Conservation (phyloP, 352 stramenopile species). For the Pythium apleroticum region DNA sequence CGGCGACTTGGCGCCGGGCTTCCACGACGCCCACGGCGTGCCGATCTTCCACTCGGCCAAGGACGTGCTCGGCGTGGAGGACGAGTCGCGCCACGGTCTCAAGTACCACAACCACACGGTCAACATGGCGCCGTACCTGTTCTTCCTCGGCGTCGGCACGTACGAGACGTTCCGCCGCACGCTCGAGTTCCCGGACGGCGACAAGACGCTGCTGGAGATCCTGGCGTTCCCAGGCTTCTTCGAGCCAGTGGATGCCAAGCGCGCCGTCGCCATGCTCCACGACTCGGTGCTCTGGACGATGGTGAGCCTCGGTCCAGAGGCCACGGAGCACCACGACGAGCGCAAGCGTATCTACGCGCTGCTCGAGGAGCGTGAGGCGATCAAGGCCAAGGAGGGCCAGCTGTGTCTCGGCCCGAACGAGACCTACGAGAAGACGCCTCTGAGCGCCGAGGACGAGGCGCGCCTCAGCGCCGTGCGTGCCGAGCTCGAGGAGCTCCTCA, state of each 20-base stretch:
- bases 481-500: constrained; percentile 62
- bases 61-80: constrained; percentile 52
- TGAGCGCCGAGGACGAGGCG: constrained; percentile 42
- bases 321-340: constrained; percentile 67
- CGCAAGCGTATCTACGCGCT: constrained; percentile 71
- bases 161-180: constrained; percentile 76
- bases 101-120: constrained; percentile 85
- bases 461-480: constrained; percentile 49
- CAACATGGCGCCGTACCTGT: constrained; percentile 84
- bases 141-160: constrained; percentile 75
- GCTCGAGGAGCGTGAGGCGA: constrained; percentile 56
- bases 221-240: constrained; percentile 70
- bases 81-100: constrained; percentile 58
- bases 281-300: constrained; percentile 75
- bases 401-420: constrained; percentile 62
- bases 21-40: constrained; percentile 54
- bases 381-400: constrained; percentile 64
- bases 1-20: constrained; percentile 67
- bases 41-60: constrained; percentile 56
- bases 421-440: constrained; percentile 41
- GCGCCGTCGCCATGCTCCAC: constrained; percentile 72
- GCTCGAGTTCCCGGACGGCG: constrained; percentile 73
- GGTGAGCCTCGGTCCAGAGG: constrained; percentile 68
- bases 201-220: constrained; percentile 72
- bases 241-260: constrained; percentile 62